Conservation (phyloP, 805 yeast species). For the Cyberlindnera americana region DNA sequence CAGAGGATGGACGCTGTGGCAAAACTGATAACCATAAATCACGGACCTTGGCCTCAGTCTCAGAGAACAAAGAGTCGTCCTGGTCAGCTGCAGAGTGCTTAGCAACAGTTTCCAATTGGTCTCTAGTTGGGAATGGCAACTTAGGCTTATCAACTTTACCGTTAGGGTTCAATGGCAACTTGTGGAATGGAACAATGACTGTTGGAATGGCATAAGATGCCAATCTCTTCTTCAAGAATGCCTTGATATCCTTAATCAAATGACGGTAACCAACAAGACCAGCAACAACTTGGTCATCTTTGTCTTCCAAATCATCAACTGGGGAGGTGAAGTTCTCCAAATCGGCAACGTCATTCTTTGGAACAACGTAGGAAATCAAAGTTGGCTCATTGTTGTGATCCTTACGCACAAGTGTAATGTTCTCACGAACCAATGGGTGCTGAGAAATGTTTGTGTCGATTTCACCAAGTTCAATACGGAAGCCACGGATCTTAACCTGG, state of each 20-base stretch:
- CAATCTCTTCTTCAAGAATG: constrained; percentile 79
- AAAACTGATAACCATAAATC: constrained; percentile 84
- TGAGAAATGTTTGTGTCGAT: constrained; percentile 96
- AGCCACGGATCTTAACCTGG: constrained; percentile 97
- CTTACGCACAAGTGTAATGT: constrained; percentile 85
- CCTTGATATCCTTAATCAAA: constrained; percentile 75
- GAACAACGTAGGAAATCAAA: constrained; percentile 87
- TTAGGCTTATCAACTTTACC: constrained; percentile 98
- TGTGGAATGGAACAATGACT: constrained; percentile 79
- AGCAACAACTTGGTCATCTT: constrained; percentile 62
- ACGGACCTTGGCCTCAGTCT: constrained; percentile 62
- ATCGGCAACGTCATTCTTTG: constrained; percentile 54
- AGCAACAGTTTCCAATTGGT: constrained; percentile 77
- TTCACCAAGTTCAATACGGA: constrained; percentile 97
- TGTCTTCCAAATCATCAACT: constrained; percentile 40
- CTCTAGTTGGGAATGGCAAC: constrained; percentile 89
- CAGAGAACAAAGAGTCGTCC: constrained; percentile 53
- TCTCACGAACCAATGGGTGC: constrained; percentile 89
- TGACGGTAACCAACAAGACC: constrained; percentile 76
- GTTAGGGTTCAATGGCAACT: constrained; percentile 92
- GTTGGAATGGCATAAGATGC: constrained; percentile 95
- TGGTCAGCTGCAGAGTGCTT: constrained; percentile 39
- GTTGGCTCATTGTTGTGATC: constrained; percentile 92
- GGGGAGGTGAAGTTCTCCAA: constrained; percentile 40
- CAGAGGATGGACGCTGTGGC: constrained; percentile 79